Evolutionary conservation across 495 filamentous ascomycete genomes (phyloP).

Genomic region (Cryomyces antarcticus): DNA sequence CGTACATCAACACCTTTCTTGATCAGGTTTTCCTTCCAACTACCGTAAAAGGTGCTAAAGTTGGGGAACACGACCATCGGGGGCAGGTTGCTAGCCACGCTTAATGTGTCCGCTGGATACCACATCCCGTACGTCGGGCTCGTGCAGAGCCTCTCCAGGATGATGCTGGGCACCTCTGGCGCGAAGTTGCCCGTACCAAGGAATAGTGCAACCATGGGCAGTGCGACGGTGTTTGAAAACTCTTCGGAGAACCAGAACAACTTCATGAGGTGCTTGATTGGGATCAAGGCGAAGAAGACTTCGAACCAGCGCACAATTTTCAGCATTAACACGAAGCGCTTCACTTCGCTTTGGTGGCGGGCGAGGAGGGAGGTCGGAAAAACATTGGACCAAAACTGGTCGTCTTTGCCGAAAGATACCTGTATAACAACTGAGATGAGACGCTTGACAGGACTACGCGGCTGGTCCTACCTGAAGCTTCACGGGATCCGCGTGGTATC

Average conservation of each 20-base stretch:
- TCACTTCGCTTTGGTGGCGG: constrained; percentile 41
- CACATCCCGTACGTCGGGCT: constrained; percentile 59
- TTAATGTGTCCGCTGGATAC: constrained; percentile 47
- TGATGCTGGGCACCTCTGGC: constrained; percentile 50
- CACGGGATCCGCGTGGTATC: constrained; percentile 45
- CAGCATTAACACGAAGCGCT: constrained; percentile 41
- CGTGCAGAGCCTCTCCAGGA: constrained; percentile 58
- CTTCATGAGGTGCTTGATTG: constrained; percentile 46
- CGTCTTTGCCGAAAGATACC: constrained; percentile 61
- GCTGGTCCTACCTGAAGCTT: constrained; percentile 33
- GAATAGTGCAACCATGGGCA: constrained; percentile 61
- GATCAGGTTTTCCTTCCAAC: constrained; percentile 42
- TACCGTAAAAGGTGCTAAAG: constrained; percentile 46
- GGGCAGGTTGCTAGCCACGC: constrained; percentile 43
- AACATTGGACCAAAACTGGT: constrained; percentile 64
- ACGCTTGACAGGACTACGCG: not conserved
- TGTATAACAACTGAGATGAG: not conserved
- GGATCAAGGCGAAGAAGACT: constrained; percentile 50
- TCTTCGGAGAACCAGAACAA: constrained; percentile 54
- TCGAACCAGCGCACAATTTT: constrained; percentile 49
- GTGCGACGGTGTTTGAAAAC: constrained; percentile 51
- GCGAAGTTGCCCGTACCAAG: constrained; percentile 53
- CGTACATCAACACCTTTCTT: constrained; percentile 43
- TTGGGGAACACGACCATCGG: constrained; percentile 69
- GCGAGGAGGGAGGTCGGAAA: constrained; percentile 52